A percentile compares a stretch with the other conserved stretches of the same genome.
Evolutionary conservation across 1,284 basidiomycete genomes (phyloP).

Genomic region (Amylostereum chailletii): DNA sequence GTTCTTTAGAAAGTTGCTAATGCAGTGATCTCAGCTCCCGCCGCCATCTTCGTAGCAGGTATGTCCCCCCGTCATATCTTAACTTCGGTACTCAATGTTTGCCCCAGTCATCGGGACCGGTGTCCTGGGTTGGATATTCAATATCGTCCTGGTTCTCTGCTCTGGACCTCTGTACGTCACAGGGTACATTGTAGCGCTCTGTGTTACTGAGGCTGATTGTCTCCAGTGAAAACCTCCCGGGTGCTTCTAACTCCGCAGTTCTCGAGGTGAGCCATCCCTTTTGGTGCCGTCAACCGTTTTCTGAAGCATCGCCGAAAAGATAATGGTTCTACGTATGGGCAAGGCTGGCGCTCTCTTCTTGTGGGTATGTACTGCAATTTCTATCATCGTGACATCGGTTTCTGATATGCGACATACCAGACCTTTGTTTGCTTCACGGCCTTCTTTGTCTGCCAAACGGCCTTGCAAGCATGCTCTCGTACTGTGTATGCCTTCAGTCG

Average conservation of each 20-base stretch:
- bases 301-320: constrained; percentile 27
- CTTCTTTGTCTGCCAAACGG: constrained; percentile 77
- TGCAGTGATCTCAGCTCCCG: constrained; percentile 34
- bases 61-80: constrained; percentile 12
- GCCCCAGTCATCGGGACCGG: constrained; percentile 71
- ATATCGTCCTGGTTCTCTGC: constrained; percentile 77
- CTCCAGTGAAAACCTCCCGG: constrained; percentile 50
- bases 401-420: constrained; percentile 19
- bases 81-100: not conserved
- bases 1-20: not conserved
- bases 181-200: not conserved
- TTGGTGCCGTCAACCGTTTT: not conserved
- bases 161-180: constrained; percentile 56
- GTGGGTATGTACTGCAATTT: constrained; percentile 41
- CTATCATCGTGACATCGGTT: not conserved
- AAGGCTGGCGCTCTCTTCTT: constrained; percentile 62
- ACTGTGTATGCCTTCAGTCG: constrained; percentile 89
- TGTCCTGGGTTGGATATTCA: constrained; percentile 76
- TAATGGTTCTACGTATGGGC: constrained; percentile 71
- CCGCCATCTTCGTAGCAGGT: constrained; percentile 82
- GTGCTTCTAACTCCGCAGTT: constrained; percentile 61
- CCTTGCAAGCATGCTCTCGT: constrained; percentile 81
- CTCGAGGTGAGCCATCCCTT: constrained; percentile 38
- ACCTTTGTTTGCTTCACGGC: constrained; percentile 72
- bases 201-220: constrained; percentile 1